These are phyloP conservation scores for Simmondsia chinensis DNA, from an alignment of 148 eudicot species.

Conservation along the genomic window DNA sequence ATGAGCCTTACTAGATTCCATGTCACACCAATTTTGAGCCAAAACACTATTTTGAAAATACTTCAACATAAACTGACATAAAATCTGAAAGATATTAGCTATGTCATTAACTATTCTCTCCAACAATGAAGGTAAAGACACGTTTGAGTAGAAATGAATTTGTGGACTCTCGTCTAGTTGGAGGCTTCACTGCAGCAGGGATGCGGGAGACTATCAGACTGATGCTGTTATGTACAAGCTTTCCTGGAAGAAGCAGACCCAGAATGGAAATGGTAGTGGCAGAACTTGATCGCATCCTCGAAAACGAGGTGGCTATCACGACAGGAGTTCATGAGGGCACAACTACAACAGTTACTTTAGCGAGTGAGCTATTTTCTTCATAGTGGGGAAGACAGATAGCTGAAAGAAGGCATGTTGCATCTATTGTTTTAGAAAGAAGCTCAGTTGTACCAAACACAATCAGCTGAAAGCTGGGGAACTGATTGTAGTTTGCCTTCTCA, in stretches of 20 bases:
- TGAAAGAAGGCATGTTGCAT: neutral
- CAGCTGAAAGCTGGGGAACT: neutral
- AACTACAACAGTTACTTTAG: constrained; percentile 18
- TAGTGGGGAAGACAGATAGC: neutral
- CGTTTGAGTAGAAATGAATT: constrained; percentile 20
- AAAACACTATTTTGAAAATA: too few species aligned
- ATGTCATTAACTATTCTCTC: too few species aligned
- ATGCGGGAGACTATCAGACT: constrained; percentile 32
- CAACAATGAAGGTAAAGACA: constrained; percentile 19
- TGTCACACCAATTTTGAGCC: too few species aligned
- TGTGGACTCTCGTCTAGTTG: constrained; percentile 27
- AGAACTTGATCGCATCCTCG: constrained; percentile 31
- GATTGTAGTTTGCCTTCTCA: neutral
- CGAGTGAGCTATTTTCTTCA: constrained; percentile 31
- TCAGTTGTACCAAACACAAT: neutral
- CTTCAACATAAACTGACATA: too few species aligned
- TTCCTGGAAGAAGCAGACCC: constrained; percentile 31
- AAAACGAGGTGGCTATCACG: constrained; percentile 31
- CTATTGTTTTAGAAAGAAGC: neutral
- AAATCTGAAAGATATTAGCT: too few species aligned
- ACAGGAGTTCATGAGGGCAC: constrained; percentile 32
- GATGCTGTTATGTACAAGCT: constrained; percentile 24
- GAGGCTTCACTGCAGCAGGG: constrained; percentile 32
- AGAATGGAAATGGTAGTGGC: constrained; percentile 27
- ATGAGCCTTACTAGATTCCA: too few species aligned